Percentiles rank a stretch among this genome's conserved stretches.
These are phyloP conservation scores for Trichoderma guizhouense DNA, from an alignment of 2,329 filamentous ascomycete genomes.

Conservation along the genomic window DNA sequence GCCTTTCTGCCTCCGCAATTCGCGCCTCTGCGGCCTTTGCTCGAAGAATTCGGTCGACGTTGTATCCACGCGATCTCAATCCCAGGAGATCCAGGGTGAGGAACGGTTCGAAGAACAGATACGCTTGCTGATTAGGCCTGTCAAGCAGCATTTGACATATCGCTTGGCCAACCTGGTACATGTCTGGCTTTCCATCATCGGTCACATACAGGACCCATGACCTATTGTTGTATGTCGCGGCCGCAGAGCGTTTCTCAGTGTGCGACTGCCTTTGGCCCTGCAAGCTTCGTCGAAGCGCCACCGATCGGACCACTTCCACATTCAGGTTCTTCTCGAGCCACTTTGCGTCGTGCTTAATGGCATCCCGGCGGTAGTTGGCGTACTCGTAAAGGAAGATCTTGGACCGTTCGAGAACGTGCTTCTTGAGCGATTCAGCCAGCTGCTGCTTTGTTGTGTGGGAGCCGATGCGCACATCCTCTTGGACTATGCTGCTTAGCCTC, in stretches of 20 bases:
- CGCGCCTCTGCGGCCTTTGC: constrained; percentile 84
- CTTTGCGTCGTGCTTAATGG: constrained; percentile 79
- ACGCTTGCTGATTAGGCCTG: constrained; percentile 82
- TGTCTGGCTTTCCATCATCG: constrained; percentile 64
- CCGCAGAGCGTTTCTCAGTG: constrained; percentile 72
- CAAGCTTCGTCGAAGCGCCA: constrained; percentile 75
- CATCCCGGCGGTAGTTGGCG: constrained; percentile 65
- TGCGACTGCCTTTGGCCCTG: constrained; percentile 66
- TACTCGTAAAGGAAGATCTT: constrained; percentile 85
- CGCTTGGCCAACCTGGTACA: constrained; percentile 89
- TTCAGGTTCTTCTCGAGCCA: constrained; percentile 86
- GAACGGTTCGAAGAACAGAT: constrained; percentile 86
- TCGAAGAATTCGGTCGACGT: constrained; percentile 89
- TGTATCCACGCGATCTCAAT: constrained; percentile 84
- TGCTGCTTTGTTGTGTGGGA: constrained; percentile 63
- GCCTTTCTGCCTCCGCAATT: constrained; percentile 78
- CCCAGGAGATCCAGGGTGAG: constrained; percentile 80
- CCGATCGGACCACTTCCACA: constrained; percentile 73
- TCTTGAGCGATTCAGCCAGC: constrained; percentile 66
- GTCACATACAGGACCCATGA: constrained; percentile 74
- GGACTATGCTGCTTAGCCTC: constrained; percentile 71
- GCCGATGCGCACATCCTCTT: constrained; percentile 74
- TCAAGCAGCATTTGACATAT: constrained; percentile 77
- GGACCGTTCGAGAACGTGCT: constrained; percentile 80
- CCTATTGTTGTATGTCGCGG: constrained; percentile 51